Evolutionary conservation across 2,329 filamentous ascomycete species (phyloP).

Genomic region (Cytospora schulzeri): DNA sequence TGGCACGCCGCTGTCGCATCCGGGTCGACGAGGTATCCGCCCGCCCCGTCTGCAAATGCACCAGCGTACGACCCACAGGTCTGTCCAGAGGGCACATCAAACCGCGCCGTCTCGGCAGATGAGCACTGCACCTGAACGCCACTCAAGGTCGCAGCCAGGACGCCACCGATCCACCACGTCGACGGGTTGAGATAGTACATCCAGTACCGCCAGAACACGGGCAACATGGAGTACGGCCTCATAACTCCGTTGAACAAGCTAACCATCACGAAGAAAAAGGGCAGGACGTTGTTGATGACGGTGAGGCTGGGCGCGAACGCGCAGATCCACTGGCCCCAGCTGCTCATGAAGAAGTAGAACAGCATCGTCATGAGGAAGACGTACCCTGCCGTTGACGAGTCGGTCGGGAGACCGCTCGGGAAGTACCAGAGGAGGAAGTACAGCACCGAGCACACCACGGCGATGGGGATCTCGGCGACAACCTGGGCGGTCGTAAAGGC

Average conservation of each 20-base stretch:
- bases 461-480: slow-evolving; percentile 71
- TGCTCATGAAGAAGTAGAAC: slow-evolving; percentile 74
- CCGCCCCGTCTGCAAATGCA: slow-evolving; percentile 52
- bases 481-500: slow-evolving; percentile 69
- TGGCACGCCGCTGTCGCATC: slow-evolving; percentile 64
- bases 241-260: slow-evolving; percentile 72
- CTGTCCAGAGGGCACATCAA: slow-evolving; percentile 59
- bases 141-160: slow-evolving; percentile 63
- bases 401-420: slow-evolving; percentile 68
- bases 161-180: slow-evolving; percentile 73
- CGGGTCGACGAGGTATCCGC: slow-evolving; percentile 63
- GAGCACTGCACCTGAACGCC: slow-evolving; percentile 11
- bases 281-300: slow-evolving; percentile 70
- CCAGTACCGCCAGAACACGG: slow-evolving; percentile 74
- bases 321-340: slow-evolving; percentile 83
- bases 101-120: slow-evolving; percentile 36
- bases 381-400: slow-evolving; percentile 36
- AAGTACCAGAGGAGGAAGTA: slow-evolving; percentile 74
- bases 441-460: slow-evolving; percentile 63
- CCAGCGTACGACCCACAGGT: slow-evolving; percentile 63
- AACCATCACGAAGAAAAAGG: slow-evolving; percentile 80
- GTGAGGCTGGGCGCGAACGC: slow-evolving; percentile 82
- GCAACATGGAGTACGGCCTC: slow-evolving; percentile 64
- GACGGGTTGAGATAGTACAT: slow-evolving; percentile 69
- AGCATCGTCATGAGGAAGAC: slow-evolving; percentile 64